phyloP scores from a whole-genome alignment of 176 grass and related monocot species.

The Microstegium vimineum region DNA sequence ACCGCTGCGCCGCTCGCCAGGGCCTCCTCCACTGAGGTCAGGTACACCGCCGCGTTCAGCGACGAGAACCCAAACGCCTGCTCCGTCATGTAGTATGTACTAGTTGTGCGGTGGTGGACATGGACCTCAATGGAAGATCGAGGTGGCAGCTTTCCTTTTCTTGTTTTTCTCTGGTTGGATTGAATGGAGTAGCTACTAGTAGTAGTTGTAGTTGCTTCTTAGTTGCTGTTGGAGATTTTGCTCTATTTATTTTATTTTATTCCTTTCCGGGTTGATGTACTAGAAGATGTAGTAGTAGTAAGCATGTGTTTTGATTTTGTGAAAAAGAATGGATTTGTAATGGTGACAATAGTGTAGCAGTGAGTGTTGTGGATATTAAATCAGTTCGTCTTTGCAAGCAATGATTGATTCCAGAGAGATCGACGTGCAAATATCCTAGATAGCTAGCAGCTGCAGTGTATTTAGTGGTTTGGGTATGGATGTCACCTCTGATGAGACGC shows the following conservation, averaged over 20 bases:
- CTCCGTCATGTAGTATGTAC: slow-evolving; percentile 47
- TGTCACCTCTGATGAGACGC: neutral
- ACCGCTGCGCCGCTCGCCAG: slow-evolving; percentile 55
- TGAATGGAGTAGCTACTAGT: too few relatives aligned
- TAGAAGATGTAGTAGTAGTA: neutral
- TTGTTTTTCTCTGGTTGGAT: too few relatives aligned
- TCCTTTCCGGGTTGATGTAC: neutral
- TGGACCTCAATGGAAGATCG: too few relatives aligned
- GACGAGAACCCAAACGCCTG: slow-evolving; percentile 93
- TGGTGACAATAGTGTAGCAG: too few relatives aligned
- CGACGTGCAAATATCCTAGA: neutral
- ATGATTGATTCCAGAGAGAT: neutral
- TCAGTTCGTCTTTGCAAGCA: neutral
- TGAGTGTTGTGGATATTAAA: neutral
- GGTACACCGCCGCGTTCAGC: slow-evolving; percentile 68
- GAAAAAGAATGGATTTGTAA: neutral
- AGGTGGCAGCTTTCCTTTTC: too few relatives aligned
- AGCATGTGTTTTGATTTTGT: neutral
- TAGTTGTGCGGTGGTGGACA: too few relatives aligned
- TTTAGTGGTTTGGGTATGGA: neutral
- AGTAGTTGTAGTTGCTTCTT: neutral
- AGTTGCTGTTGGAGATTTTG: neutral
- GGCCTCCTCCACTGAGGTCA: slow-evolving; percentile 61
- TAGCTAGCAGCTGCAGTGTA: too few relatives aligned
- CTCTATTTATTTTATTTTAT: neutral